A percentile compares a stretch with the other conserved stretches of the same genome.
phyloP scores from a whole-genome alignment of 148 eudicot species.

The Simmondsia chinensis region DNA sequence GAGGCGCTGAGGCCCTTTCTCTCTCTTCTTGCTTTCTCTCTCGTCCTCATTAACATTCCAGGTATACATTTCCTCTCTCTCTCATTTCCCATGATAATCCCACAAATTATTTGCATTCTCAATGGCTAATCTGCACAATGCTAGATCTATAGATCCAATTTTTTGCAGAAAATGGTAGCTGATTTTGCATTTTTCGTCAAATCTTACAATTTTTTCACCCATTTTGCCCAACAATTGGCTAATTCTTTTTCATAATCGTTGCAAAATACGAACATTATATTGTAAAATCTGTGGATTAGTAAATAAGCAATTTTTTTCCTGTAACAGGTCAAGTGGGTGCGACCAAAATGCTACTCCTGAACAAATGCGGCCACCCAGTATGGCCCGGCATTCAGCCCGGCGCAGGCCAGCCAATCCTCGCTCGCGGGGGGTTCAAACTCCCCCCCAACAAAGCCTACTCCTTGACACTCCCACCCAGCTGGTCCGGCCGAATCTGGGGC shows the following conservation, averaged over 20 bases:
- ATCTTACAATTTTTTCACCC: background rate
- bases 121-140: background rate
- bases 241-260: background rate
- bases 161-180: background rate
- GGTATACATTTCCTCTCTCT: constrained; percentile 22
- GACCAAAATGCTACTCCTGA: constrained; percentile 56
- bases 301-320: background rate
- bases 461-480: constrained; percentile 46
- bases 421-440: constrained; percentile 78
- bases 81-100: background rate
- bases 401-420: constrained; percentile 59
- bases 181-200: background rate
- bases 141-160: background rate
- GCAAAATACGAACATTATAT: too few species aligned
- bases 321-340: constrained; percentile 33
- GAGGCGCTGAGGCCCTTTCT: too few species aligned
- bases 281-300: background rate
- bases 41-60: constrained; percentile 27
- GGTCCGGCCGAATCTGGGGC: constrained; percentile 98
- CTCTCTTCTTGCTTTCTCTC: constrained; percentile 16
- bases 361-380: constrained; percentile 68
- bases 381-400: constrained; percentile 95
- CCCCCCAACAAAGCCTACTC: constrained; percentile 36
- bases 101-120: background rate
- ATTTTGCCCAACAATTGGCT: background rate